Percentiles rank a stretch among this genome's conserved stretches.
These are phyloP conservation scores for Mortierella claussenii DNA, from an alignment of 192 early-diverging fungal genomes.

Conservation along the genomic window DNA sequence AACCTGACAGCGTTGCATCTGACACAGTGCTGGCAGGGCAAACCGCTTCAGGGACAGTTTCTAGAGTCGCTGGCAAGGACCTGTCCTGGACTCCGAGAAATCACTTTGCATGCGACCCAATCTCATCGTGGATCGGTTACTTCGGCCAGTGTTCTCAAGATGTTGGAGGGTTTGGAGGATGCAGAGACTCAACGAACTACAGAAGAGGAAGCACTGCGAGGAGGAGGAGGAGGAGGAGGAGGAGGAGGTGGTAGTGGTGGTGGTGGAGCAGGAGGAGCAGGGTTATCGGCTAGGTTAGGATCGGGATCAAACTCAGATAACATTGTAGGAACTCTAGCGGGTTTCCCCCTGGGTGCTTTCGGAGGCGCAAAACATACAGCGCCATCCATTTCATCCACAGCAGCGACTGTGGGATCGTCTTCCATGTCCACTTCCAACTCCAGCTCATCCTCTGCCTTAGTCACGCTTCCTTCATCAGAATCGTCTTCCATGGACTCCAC, in stretches of 20 bases:
- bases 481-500: background rate
- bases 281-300: background rate
- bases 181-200: background rate
- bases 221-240: too few relatives aligned
- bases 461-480: background rate
- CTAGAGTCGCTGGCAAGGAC: constrained; percentile 18
- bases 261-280: too few relatives aligned
- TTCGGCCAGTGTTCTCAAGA: constrained; percentile 7
- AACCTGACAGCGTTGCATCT: constrained; percentile 16
- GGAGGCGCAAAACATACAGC: constrained; percentile 5
- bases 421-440: constrained; percentile 9
- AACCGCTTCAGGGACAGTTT: constrained; percentile 16
- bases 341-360: constrained; percentile 31
- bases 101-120: constrained; percentile 32
- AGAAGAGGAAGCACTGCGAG: background rate
- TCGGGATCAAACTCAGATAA: background rate
- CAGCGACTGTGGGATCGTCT: constrained; percentile 7
- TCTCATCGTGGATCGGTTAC: constrained; percentile 25
- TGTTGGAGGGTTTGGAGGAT: constrained; percentile 19
- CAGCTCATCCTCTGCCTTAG: constrained; percentile 1
- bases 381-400: constrained; percentile 21
- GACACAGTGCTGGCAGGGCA: constrained; percentile 37
- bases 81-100: constrained; percentile 19
- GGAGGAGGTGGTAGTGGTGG: too few relatives aligned
- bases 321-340: constrained; percentile 5